phyloP scores from a whole-genome alignment of 2,329 filamentous ascomycete species.

The Phoma sp. region DNA sequence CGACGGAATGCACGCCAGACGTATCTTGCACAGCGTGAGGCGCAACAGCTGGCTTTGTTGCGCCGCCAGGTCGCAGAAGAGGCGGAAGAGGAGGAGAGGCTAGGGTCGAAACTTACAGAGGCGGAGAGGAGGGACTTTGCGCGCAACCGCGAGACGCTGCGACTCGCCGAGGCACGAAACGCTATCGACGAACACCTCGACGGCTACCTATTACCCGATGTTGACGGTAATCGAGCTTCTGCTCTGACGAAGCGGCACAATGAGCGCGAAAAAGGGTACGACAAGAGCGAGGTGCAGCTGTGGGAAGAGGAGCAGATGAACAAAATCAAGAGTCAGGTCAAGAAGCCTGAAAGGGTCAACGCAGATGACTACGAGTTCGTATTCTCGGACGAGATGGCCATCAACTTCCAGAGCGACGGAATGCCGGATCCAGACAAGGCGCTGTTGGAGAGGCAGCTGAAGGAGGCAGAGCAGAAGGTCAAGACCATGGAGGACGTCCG shows the following conservation, averaged over 20 bases:
- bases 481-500: slow-evolving; percentile 88
- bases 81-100: slow-evolving; percentile 71
- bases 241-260: slow-evolving; percentile 87
- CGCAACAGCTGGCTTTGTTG: slow-evolving; percentile 83
- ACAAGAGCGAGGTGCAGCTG: slow-evolving; percentile 91
- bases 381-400: slow-evolving; percentile 86
- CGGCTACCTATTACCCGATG: slow-evolving; percentile 88
- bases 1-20: slow-evolving; percentile 85
- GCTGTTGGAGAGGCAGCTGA: slow-evolving; percentile 81
- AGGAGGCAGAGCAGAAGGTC: slow-evolving; percentile 87
- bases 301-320: slow-evolving; percentile 91
- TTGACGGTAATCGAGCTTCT: slow-evolving; percentile 88
- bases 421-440: slow-evolving; percentile 57
- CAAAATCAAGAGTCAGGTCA: slow-evolving; percentile 71
- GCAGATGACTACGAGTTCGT: slow-evolving; percentile 91
- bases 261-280: slow-evolving; percentile 85
- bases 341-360: slow-evolving; percentile 72
- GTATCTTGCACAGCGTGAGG: slow-evolving; percentile 91
- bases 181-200: slow-evolving; percentile 90
- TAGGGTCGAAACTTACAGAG: slow-evolving; percentile 74
- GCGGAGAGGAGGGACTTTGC: slow-evolving; percentile 87
- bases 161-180: slow-evolving; percentile 81
- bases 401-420: slow-evolving; percentile 78
- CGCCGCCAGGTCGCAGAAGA: slow-evolving; percentile 91
- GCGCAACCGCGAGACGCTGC: slow-evolving; percentile 78